Conservation (phyloP, 2,329 filamentous ascomycete genomes). For the Chrysoporthe cubensis region DNA sequence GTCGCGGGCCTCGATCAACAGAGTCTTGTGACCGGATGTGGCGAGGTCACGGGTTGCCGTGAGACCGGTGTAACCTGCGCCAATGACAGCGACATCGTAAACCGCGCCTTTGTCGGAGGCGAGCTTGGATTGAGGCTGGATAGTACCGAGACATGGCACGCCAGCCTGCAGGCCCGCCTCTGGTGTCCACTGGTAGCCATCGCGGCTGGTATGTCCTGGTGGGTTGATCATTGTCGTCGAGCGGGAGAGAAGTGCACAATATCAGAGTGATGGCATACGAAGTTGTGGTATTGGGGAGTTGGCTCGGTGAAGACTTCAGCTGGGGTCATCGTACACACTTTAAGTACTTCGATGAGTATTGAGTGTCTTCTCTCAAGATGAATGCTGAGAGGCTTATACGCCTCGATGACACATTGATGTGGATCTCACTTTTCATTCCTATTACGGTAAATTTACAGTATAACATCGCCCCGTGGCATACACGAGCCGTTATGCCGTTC, state of each 20-base stretch:
- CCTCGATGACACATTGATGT: neutral
- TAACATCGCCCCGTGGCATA: neutral
- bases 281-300: neutral
- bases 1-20: slow-evolving; percentile 52
- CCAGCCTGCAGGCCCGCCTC: slow-evolving; percentile 26
- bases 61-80: slow-evolving; percentile 39
- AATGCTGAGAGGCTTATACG: too few species aligned
- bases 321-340: neutral
- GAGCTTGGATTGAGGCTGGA: slow-evolving; percentile 17
- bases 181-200: slow-evolving; percentile 31
- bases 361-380: neutral
- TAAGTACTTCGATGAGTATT: neutral
- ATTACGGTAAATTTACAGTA: neutral
- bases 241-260: neutral
- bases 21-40: slow-evolving; percentile 39
- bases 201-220: slow-evolving; percentile 24
- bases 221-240: slow-evolving; percentile 17
- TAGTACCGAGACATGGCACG: slow-evolving; percentile 25
- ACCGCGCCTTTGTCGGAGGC: slow-evolving; percentile 8
- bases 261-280: neutral
- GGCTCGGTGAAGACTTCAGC: neutral
- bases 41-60: slow-evolving; percentile 37
- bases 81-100: slow-evolving; percentile 37
- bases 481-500: neutral
- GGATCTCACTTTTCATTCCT: neutral